Evolutionary conservation across 208 protist species (phyloP).

Genomic region (Tetramitus jugosus): DNA sequence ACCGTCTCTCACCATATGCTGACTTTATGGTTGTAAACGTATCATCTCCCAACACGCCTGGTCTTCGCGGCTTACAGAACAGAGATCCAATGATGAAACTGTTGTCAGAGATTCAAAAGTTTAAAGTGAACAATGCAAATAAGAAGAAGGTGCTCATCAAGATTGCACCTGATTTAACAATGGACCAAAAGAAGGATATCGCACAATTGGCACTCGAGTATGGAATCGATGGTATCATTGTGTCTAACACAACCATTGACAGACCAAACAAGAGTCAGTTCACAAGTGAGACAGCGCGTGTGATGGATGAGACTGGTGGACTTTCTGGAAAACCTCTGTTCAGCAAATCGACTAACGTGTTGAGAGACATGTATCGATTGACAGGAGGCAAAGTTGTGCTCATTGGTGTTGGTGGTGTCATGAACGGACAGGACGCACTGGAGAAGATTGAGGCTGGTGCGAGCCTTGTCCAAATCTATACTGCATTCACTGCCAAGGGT

Average conservation of each 20-base stretch:
- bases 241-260: conserved; percentile 51
- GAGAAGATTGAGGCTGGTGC: conserved; percentile 50
- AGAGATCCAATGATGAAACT: conserved; percentile 17
- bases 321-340: conserved; percentile 43
- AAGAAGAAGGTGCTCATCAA: conserved; percentile 46
- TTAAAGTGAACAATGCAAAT: conserved; percentile 8
- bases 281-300: conserved; percentile 24
- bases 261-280: no score
- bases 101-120: neutral
- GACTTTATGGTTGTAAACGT: conserved; percentile 39
- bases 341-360: conserved; percentile 27
- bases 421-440: conserved; percentile 41
- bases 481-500: conserved; percentile 36
- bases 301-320: conserved; percentile 29
- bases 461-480: conserved; percentile 53
- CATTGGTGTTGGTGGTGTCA: conserved; percentile 51
- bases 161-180: conserved; percentile 42
- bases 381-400: conserved; percentile 46
- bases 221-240: conserved; percentile 49
- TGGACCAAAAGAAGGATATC: conserved; percentile 41
- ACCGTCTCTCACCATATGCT: conserved; percentile 34
- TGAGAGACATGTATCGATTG: conserved; percentile 43
- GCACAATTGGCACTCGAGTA: conserved; percentile 26
- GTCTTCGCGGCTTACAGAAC: conserved; percentile 44
- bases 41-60: conserved; percentile 52